Conservation (phyloP, 768 basidiomycete genomes). For the Suillus subaureus region DNA sequence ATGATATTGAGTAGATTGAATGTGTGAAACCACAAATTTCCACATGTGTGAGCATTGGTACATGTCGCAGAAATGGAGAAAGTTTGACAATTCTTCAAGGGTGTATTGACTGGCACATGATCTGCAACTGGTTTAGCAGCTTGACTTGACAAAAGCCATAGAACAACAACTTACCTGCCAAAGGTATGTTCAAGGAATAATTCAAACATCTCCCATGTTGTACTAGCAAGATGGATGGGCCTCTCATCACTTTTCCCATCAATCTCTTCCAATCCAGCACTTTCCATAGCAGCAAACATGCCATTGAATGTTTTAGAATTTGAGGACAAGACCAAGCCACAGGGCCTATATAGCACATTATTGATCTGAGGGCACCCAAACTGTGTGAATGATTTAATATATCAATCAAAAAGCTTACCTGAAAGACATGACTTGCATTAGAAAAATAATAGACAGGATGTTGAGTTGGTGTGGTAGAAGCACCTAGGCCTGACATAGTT, state of each 20-base stretch:
- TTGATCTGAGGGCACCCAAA: background rate
- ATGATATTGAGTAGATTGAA: background rate
- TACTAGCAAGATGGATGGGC: background rate
- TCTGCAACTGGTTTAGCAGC: background rate
- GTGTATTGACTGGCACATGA: background rate
- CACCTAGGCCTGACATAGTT: background rate
- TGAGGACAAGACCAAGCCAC: background rate
- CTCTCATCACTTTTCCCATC: background rate
- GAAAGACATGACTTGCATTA: background rate
- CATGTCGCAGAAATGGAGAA: background rate
- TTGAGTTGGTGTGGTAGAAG: background rate
- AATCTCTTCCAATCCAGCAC: background rate
- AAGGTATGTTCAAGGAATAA: constrained; percentile 1
- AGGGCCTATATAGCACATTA: background rate
- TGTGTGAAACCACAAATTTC: background rate
- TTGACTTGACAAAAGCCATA: background rate
- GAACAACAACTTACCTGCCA: background rate
- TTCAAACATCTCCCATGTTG: background rate
- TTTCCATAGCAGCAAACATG: constrained; percentile 1
- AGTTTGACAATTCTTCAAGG: background rate
- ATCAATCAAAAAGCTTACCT: background rate
- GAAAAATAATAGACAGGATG: background rate
- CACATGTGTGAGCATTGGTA: background rate
- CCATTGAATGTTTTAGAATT: background rate
- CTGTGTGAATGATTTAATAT: background rate